A percentile compares a stretch with the other conserved stretches of the same genome.
phyloP scores from a whole-genome alignment of 306 rosid genomes.

The Prunus mongolica region DNA sequence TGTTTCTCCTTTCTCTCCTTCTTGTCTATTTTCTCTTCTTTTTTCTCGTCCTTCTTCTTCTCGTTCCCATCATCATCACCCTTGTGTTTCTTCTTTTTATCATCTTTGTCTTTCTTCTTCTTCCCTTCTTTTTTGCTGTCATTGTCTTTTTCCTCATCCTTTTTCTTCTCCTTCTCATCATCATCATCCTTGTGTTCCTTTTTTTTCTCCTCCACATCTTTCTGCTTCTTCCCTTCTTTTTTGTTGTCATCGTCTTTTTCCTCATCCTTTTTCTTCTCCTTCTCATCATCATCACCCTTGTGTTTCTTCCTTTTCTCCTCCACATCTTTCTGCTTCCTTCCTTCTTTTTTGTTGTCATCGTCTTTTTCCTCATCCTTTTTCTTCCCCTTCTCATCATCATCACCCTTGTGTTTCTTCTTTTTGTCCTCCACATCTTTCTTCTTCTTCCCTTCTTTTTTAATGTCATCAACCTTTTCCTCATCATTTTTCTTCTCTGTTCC shows the following conservation, averaged over 20 bases:
- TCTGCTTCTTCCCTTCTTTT: neutral
- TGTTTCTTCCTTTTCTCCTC: slow-evolving; percentile 9
- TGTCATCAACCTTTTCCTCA: neutral
- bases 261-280: neutral
- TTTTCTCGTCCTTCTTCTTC: neutral
- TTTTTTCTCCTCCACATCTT: neutral
- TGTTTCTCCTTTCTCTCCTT: slow-evolving; percentile 3
- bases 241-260: slow-evolving; percentile 3
- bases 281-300: slow-evolving; percentile 2
- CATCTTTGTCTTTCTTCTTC: slow-evolving; percentile 3
- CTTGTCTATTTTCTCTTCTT: slow-evolving; percentile 1
- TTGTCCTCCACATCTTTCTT: neutral
- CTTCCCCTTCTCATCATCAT: neutral
- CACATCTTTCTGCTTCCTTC: slow-evolving; percentile 5
- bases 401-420: slow-evolving; percentile 12
- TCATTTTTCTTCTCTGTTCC: neutral
- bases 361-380: neutral
- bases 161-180: neutral
- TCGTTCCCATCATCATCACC: neutral
- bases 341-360: neutral
- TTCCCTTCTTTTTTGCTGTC: slow-evolving; percentile 5
- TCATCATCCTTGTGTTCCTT: slow-evolving; percentile 15
- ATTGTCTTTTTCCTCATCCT: neutral
- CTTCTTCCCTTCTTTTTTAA: slow-evolving; percentile 2
- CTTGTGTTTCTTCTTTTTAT: neutral